Conservation (phyloP, 2,329 filamentous ascomycete species). For the Basipetospora chlamydospora region DNA sequence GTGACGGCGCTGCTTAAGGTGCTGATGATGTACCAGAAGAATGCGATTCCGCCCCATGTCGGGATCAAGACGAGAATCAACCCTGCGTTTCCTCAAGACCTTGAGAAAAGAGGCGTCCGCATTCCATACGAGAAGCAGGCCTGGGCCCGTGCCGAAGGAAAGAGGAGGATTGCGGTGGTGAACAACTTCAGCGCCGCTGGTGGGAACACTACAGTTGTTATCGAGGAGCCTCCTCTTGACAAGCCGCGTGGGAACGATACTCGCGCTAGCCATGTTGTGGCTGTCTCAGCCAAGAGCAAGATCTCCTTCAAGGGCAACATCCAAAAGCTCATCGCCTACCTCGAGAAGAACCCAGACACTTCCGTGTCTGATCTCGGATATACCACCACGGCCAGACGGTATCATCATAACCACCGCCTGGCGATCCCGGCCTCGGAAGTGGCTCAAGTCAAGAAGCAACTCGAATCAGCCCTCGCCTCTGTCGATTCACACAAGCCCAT, state of each 20-base stretch:
- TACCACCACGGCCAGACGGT: constrained; percentile 34
- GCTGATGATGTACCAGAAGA: constrained; percentile 32
- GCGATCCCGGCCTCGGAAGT: too few species aligned
- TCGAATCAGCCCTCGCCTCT: neutral
- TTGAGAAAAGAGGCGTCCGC: constrained; percentile 23
- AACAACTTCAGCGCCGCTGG: constrained; percentile 42
- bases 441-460: neutral
- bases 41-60: constrained; percentile 33
- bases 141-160: constrained; percentile 15
- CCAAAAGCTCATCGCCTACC: constrained; percentile 21
- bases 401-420: constrained; percentile 14
- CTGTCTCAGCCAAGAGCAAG: constrained; percentile 8
- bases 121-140: constrained; percentile 21
- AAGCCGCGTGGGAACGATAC: constrained; percentile 15
- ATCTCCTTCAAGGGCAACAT: constrained; percentile 13
- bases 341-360: constrained; percentile 22
- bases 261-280: constrained; percentile 16
- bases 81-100: constrained; percentile 23
- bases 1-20: constrained; percentile 29
- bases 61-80: constrained; percentile 33
- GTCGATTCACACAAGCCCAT: constrained; percentile 6
- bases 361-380: constrained; percentile 33
- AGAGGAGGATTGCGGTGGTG: constrained; percentile 19
- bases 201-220: constrained; percentile 23
- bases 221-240: too few species aligned